Percentiles rank a stretch among this genome's conserved stretches.
Evolutionary conservation across 306 rosid genomes (phyloP).

Genomic region (Alnus rubra): DNA sequence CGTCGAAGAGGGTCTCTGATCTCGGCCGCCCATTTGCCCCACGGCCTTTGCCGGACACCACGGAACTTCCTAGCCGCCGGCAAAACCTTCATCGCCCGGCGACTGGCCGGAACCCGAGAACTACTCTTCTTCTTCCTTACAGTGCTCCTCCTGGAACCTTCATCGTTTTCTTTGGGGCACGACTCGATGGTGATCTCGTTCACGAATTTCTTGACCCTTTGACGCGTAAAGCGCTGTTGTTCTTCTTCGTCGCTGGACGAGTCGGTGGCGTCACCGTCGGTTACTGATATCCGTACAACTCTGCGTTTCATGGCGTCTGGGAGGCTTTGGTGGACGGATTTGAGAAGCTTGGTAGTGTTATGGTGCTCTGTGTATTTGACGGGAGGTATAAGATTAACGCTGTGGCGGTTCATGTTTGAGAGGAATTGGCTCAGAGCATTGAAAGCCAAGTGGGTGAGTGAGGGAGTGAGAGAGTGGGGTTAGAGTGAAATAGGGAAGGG

Average conservation of each 20-base stretch:
- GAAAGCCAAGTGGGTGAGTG: slow-evolving; percentile 29
- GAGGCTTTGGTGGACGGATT: background rate
- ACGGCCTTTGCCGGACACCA: slow-evolving; percentile 93
- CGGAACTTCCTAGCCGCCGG: slow-evolving; percentile 62
- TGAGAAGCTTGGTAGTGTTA: slow-evolving; percentile 43
- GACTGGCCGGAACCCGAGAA: slow-evolving; percentile 13
- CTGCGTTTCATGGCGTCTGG: slow-evolving; percentile 31
- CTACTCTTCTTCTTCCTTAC: slow-evolving; percentile 12
- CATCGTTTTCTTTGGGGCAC: slow-evolving; percentile 25
- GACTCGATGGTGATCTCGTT: slow-evolving; percentile 68
- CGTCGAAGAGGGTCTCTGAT: slow-evolving; percentile 88
- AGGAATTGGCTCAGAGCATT: slow-evolving; percentile 28
- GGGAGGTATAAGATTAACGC: slow-evolving; percentile 20
- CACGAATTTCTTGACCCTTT: slow-evolving; percentile 54
- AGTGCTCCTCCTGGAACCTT: slow-evolving; percentile 30
- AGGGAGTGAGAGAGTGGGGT: background rate
- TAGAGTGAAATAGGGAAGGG: slow-evolving; percentile 1
- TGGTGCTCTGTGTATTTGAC: slow-evolving; percentile 53
- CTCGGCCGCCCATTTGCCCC: slow-evolving; percentile 99
- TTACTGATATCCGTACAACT: slow-evolving; percentile 60
- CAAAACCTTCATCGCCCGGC: slow-evolving; percentile 18
- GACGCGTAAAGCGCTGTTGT: slow-evolving; percentile 24
- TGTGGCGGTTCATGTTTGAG: slow-evolving; percentile 19
- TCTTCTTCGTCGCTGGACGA: slow-evolving; percentile 79
- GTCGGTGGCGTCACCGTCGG: slow-evolving; percentile 82